These are phyloP conservation scores for Sphaerostilbella broomeana DNA, from an alignment of 2,329 filamentous ascomycete species.

Conservation along the genomic window DNA sequence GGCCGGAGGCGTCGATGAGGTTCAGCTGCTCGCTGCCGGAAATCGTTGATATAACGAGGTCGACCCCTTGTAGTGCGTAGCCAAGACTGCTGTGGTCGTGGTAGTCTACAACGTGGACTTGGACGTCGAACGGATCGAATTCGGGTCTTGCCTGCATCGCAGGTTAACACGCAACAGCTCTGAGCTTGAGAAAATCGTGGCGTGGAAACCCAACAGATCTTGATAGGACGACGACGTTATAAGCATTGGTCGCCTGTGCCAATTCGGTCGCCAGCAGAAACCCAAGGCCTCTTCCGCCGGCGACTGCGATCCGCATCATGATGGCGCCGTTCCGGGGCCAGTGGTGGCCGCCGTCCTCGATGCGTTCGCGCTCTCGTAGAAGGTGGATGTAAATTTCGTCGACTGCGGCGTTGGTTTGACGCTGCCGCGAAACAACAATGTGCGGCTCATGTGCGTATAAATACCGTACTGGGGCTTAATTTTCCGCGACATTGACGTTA, in stretches of 20 bases:
- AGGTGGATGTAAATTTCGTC: slow-evolving; percentile 4
- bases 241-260: slow-evolving; percentile 49
- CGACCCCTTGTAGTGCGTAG: slow-evolving; percentile 63
- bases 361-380: slow-evolving; percentile 8
- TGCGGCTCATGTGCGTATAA: slow-evolving; percentile 14
- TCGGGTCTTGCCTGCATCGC: slow-evolving; percentile 44
- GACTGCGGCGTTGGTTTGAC: slow-evolving; percentile 6
- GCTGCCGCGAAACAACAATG: slow-evolving; percentile 9
- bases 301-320: slow-evolving; percentile 45
- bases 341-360: slow-evolving; percentile 11
- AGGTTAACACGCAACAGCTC: slow-evolving; percentile 18
- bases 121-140: slow-evolving; percentile 51
- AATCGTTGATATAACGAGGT: slow-evolving; percentile 70
- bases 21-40: slow-evolving; percentile 59
- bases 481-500: slow-evolving; percentile 22
- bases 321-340: slow-evolving; percentile 12
- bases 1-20: slow-evolving; percentile 64
- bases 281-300: slow-evolving; percentile 40
- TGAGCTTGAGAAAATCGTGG: slow-evolving; percentile 4
- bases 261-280: slow-evolving; percentile 47
- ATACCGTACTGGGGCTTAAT: slow-evolving; percentile 14
- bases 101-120: slow-evolving; percentile 66
- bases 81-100: slow-evolving; percentile 48
- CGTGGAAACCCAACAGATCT: slow-evolving; percentile 33
- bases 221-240: slow-evolving; percentile 66